Conservation (phyloP, 495 filamentous ascomycete species). For the Aspergillus carlsbadensis region DNA sequence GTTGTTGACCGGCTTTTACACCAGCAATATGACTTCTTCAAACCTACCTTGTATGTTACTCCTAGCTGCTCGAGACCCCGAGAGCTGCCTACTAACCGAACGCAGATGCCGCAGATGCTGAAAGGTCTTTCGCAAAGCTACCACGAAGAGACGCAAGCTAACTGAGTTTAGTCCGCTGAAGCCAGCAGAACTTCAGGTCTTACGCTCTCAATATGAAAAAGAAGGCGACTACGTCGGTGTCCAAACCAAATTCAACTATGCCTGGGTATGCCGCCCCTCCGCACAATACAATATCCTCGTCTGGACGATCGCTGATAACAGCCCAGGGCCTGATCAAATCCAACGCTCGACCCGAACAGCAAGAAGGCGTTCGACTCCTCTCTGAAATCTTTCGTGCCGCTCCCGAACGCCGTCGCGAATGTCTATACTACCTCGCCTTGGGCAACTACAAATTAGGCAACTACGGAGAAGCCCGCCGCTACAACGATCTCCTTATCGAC, state of each 20-base stretch:
- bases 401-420: slow-evolving; percentile 90
- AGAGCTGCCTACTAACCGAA: slow-evolving; percentile 18
- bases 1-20: neutral
- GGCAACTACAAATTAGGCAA: slow-evolving; percentile 98
- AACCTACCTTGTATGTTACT: slow-evolving; percentile 68
- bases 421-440: slow-evolving; percentile 93
- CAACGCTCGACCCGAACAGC: slow-evolving; percentile 75
- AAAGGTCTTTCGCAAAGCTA: slow-evolving; percentile 60
- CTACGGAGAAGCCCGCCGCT: slow-evolving; percentile 88
- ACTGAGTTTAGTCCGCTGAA: slow-evolving; percentile 68
- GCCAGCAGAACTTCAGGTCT: slow-evolving; percentile 82
- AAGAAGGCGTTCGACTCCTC: slow-evolving; percentile 89
- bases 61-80: slow-evolving; percentile 16
- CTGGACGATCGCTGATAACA: neutral
- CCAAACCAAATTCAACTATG: slow-evolving; percentile 99
- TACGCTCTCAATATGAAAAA: slow-evolving; percentile 91
- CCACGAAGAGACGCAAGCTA: slow-evolving; percentile 3
- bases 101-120: slow-evolving; percentile 93
- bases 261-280: slow-evolving; percentile 65
- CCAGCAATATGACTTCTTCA: slow-evolving; percentile 49
- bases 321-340: slow-evolving; percentile 91
- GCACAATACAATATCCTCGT: neutral
- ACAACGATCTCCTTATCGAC: slow-evolving; percentile 89
- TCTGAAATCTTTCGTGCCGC: slow-evolving; percentile 95
- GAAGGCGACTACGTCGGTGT: slow-evolving; percentile 95